phyloP scores from a whole-genome alignment of 345 rosid species.

The Populus tremula region DNA sequence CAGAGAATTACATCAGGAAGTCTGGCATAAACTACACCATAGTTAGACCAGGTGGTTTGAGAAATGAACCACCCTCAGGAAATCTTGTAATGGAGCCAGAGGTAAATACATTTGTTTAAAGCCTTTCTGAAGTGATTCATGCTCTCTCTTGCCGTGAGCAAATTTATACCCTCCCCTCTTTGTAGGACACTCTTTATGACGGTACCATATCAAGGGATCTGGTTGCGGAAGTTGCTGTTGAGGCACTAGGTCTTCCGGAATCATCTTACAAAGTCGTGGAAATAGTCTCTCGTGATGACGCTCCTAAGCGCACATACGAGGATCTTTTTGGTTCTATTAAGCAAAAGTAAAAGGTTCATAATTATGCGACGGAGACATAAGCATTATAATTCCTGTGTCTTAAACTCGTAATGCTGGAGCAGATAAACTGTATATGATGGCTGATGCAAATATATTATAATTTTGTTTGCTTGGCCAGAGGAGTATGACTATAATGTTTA shows the following conservation, averaged over 20 bases:
- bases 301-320: slow-evolving; percentile 53
- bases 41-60: slow-evolving; percentile 81
- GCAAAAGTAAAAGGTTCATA: slow-evolving; percentile 24
- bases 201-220: slow-evolving; percentile 80
- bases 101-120: slow-evolving; percentile 35
- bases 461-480: no score
- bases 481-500: no score
- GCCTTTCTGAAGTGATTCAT: background rate
- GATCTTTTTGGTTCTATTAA: slow-evolving; percentile 72
- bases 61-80: slow-evolving; percentile 74
- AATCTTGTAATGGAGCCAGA: slow-evolving; percentile 84
- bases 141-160: background rate
- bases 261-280: slow-evolving; percentile 75
- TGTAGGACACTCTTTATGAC: slow-evolving; percentile 69
- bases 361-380: background rate
- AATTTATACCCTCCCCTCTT: background rate
- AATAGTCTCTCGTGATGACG: slow-evolving; percentile 65
- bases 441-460: no score
- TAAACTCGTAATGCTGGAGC: no score
- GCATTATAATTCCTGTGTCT: no score
- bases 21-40: slow-evolving; percentile 84
- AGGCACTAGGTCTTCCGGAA: slow-evolving; percentile 62
- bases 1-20: slow-evolving; percentile 67
- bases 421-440: no score
- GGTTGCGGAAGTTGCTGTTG: slow-evolving; percentile 82